Evolutionary conservation across 2,329 filamentous ascomycete genomes (phyloP).

Genomic region (Diaporthe longicolla): DNA sequence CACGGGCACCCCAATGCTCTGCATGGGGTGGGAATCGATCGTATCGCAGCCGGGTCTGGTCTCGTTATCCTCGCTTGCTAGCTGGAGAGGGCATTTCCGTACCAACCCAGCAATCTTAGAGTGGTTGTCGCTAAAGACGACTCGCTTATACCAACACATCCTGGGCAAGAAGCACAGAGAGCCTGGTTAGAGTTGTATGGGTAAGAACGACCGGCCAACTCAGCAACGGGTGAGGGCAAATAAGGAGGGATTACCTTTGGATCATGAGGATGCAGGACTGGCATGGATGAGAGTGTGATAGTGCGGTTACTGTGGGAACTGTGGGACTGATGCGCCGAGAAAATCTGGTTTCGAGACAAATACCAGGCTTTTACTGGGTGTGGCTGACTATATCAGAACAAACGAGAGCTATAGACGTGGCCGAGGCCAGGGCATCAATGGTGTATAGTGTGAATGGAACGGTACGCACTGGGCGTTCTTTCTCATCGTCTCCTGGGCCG

Average conservation of each 20-base stretch:
- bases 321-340: not conserved
- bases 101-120: constrained; percentile 38
- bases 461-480: not conserved
- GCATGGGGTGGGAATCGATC: constrained; percentile 43
- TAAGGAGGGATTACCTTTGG: not conserved
- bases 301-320: not conserved
- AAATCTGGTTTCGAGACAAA: not conserved
- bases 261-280: not conserved
- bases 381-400: not conserved
- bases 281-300: too few species aligned
- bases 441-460: not conserved
- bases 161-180: not conserved
- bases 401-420: not conserved
- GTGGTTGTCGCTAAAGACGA: constrained; percentile 45
- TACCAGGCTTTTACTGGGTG: too few species aligned
- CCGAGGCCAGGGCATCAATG: not conserved
- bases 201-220: too few species aligned
- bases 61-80: constrained; percentile 42
- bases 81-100: constrained; percentile 42
- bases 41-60: constrained; percentile 42
- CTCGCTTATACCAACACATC: constrained; percentile 47
- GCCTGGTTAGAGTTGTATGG: not conserved
- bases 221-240: too few species aligned
- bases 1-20: constrained; percentile 41
- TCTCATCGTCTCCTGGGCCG: not conserved